phyloP scores from a whole-genome alignment of 345 rosid genomes.

The Citrus hindsii region DNA sequence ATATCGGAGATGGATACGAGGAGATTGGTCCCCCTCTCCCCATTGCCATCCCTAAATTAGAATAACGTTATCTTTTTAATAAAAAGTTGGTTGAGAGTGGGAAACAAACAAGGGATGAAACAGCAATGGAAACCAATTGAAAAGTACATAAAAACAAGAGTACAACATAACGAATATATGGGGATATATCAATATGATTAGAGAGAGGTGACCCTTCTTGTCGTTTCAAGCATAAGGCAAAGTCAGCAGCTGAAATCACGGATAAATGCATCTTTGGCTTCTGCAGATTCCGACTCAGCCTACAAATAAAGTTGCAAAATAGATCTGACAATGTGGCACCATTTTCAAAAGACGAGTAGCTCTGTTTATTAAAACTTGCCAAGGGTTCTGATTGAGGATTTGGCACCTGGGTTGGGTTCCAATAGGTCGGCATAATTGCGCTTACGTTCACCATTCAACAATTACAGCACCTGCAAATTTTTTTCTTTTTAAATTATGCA shows the following conservation, averaged over 20 bases:
- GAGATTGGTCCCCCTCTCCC: no score
- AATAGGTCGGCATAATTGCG: not conserved
- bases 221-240: not conserved
- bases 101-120: not conserved
- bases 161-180: not conserved
- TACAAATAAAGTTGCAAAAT: slow-evolving; percentile 3
- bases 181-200: not conserved
- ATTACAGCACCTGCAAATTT: not conserved
- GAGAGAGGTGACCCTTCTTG: not conserved
- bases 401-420: slow-evolving; percentile 12
- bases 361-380: not conserved
- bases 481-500: no score
- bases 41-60: no score
- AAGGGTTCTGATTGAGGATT: not conserved
- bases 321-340: not conserved
- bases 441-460: not conserved
- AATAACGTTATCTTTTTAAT: not conserved
- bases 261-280: slow-evolving; percentile 13
- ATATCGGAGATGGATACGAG: no score
- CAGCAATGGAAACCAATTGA: not conserved
- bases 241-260: slow-evolving; percentile 20
- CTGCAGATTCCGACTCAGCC: slow-evolving; percentile 6
- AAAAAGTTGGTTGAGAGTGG: not conserved
- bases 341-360: not conserved
- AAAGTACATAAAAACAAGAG: not conserved